Base-by-base conservation (phyloP, 2,329 filamentous ascomycete genomes). In the Nannizziopsis barbatae region DNA sequence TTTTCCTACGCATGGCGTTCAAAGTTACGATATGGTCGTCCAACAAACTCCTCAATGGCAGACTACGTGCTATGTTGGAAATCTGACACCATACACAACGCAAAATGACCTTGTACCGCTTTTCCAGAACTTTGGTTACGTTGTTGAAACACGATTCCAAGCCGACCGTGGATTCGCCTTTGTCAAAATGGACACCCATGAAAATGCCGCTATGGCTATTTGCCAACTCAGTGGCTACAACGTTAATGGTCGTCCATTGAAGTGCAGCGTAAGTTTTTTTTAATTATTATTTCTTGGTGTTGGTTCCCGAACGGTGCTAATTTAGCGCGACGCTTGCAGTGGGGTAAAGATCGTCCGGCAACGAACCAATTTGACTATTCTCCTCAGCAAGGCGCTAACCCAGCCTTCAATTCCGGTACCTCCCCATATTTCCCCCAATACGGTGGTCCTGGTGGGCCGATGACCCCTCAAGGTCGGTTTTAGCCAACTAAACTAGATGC, bases 131-230 rank as follows among this genome's bases (percentile, higher is more conserved):
- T 98, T 96, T 64, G 92, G 92, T 49, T 96, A 87, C 61, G 92
- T 98, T 39, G 85, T 94, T 45, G 92, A 98, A 71, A 95, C 90
- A 44, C 86, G 92, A 52, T 94, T 98, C 77, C 92, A 98, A 71
- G 88, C 92, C 48, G 92, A 98, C 66, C 86, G 92, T 57, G 92
- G 92, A 11, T 98, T 98, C 65, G 88, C 92, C 6, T 98, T 98
- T 66, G 87, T 98, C 68, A 98, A 98, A 75, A 95, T 98, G 89
- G 92, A 98, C 65, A 84, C 82, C 5, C 92, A 98, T 62, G 92
- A 98, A 71, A 95, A 95, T 62, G 92, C 92, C 2, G 89, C 92
- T 47, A 95, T 95, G 84, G 88, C 89, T 31, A 98, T 98, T 62
- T 98, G 92, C 70, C 89, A 96, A 65, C 77, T 98, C 62, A 96